Base-by-base conservation (phyloP, 305 asterid species). In the Fraxinus velutina region DNA sequence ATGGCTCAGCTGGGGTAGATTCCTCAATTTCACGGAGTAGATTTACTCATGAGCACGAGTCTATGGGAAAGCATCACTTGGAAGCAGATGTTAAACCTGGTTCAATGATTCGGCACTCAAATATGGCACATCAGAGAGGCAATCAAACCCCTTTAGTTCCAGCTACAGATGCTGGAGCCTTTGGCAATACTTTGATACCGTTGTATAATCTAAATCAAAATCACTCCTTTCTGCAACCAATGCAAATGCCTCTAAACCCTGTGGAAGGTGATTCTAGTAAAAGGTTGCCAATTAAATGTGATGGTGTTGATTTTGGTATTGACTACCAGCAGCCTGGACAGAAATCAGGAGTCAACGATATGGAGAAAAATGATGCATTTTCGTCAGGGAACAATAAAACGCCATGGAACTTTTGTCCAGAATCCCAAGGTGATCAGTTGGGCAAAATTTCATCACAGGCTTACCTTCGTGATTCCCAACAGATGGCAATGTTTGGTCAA, bases 311-410 rank as follows among this genome's bases (percentile, higher is more conserved):
- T 76, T 75, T 60, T 60, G 71, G 73, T 27, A 27, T 66, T 66
- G 10, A 66, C 73, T 9, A 80, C 82, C 86, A 87, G 80, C 86
- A 85, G 84, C 85, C 84, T 77, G 88, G 79, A 73, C 86, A 80
- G 71, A 84, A 83, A 66, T 73, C 76, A 33, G 83, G 70, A 34
- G 74, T 77, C 79, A 84, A 81, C 34, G 86, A 86, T 72, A 75
- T 78, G 81, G 85, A 78, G 39, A 84, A 77, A n/a, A 64, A 78
- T 71, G 76, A 83, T 33, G 71, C 76, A n/a, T 44, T 83, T 71
- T 78, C 81, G 5, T 72, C 80, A 34, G 84, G 77, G 78, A 88
- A 73, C 24, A 80, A 79, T 82, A 77, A 78, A 81, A 78, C 19
- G 30, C 30, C 78, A 44, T 73, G 75, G 78, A 86, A 80, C 78